Evolutionary conservation across 2,329 filamentous ascomycete species (phyloP).

Genomic region (Hymenoscyphus repandus): DNA sequence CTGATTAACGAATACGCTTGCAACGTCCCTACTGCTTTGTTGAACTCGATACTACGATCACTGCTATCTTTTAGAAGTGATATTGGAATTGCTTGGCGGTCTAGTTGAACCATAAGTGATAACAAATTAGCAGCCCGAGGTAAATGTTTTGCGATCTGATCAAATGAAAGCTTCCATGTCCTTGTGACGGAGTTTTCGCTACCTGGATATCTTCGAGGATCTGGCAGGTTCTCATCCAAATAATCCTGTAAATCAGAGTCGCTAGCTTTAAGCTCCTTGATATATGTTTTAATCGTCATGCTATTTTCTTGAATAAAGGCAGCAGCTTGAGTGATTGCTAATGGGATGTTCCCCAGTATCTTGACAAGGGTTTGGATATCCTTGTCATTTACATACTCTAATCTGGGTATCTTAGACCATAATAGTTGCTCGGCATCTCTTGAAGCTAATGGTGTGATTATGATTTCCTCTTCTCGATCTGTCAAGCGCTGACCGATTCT

Average conservation of each 20-base stretch:
- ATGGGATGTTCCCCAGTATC: slow-evolving; percentile 22
- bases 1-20: slow-evolving; percentile 34
- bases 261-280: slow-evolving; percentile 26
- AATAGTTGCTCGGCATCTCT: neutral
- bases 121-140: slow-evolving; percentile 9
- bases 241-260: slow-evolving; percentile 14
- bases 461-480: neutral
- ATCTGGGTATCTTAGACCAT: neutral
- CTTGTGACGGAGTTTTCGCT: slow-evolving; percentile 30
- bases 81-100: slow-evolving; percentile 14
- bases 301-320: slow-evolving; percentile 19
- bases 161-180: slow-evolving; percentile 33
- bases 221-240: slow-evolving; percentile 25
- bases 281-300: slow-evolving; percentile 29
- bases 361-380: neutral
- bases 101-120: slow-evolving; percentile 13
- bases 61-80: slow-evolving; percentile 1
- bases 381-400: neutral
- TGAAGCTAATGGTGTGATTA: neutral
- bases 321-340: slow-evolving; percentile 23
- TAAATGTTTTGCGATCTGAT: slow-evolving; percentile 29
- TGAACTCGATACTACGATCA: slow-evolving; percentile 16
- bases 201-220: slow-evolving; percentile 31
- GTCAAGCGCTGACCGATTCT: neutral
- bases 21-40: slow-evolving; percentile 32